These are phyloP conservation scores for Penicillium freii DNA, from an alignment of 2,329 filamentous ascomycete genomes.

Conservation along the genomic window DNA sequence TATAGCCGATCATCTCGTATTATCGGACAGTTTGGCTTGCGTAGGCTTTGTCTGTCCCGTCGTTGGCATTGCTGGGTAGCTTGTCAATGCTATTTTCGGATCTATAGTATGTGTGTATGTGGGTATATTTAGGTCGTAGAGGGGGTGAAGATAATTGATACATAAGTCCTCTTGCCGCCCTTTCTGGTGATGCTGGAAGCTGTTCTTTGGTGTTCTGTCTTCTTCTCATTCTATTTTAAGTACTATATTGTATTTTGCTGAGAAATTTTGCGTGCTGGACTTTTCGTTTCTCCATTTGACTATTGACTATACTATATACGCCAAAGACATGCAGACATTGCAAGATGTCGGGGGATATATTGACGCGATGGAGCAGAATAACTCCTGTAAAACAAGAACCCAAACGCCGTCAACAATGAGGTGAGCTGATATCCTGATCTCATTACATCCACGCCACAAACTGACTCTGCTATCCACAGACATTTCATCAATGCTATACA, in stretches of 20 bases:
- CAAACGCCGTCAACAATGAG: slow-evolving; percentile 7
- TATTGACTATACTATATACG: slow-evolving; percentile 1
- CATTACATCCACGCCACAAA: background rate
- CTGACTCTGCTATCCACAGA: background rate
- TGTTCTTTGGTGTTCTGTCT: too few species aligned
- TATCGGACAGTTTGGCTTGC: background rate
- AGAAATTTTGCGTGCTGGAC: background rate
- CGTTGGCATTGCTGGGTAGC: background rate
- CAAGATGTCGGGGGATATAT: slow-evolving; percentile 8
- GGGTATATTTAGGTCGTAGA: background rate
- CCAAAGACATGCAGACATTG: slow-evolving; percentile 8
- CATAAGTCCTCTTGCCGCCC: background rate
- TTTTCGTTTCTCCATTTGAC: background rate
- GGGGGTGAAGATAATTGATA: background rate
- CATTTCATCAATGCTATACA: background rate
- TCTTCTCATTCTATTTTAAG: background rate
- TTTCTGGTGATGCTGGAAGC: too few species aligned
- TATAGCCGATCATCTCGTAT: slow-evolving; percentile 4
- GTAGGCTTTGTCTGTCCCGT: background rate
- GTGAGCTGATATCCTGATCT: slow-evolving; percentile 2
- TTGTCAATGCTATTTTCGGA: slow-evolving; percentile 8
- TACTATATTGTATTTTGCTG: background rate
- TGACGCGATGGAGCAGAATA: background rate
- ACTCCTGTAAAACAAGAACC: background rate
- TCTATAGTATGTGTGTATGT: background rate